Base-by-base conservation (phyloP, 1,139 yeast species). In the Yamadazyma oceani region DNA sequence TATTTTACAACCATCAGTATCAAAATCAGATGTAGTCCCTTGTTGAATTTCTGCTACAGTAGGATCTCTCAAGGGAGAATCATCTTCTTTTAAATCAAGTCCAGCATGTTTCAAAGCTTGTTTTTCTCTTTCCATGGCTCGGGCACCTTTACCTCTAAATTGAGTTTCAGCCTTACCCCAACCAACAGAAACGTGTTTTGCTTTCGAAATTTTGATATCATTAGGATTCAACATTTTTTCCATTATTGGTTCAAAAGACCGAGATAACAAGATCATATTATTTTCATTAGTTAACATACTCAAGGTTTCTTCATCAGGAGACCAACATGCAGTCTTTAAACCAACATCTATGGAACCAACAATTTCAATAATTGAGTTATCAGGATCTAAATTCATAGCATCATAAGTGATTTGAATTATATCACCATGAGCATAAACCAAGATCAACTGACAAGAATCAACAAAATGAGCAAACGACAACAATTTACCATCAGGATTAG, bases 141-240 rank as follows among this genome's bases (percentile, higher is more conserved):
- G 82, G 30, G 88, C 92, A 42, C 98, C 98, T 52, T 78, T 82
- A 35, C 99, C 99, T 60, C 86, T 83, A 60, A 94, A 94, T 62
- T 94, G 99, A 0, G 99, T 94, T 60, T 92, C 98, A 46, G 85
- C 82, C 50, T 85, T 86, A 54, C 99, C 99, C 99, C 99, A 94
- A 14, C 99, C 99, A 26, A 92, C 97, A 15, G 95, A 84, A 24
- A 94, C 97, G 54, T 92, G 96, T 50, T 83, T 84, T 3, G 90
- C 81, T 38, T 80, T 75, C 28, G 78, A 65, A 29, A 69, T 64
- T 34, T 63, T 61, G 36, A 89, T 69, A 57, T 92, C 97, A 12
- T 74, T 75, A 1, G 77, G 68, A 36, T 75, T 67, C 43, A 90
- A 63, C 13, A 51, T 48, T 37, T 73, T 69, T 53, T 92, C 97